Conservation (phyloP, 768 basidiomycete species). For the Mycena rosella region DNA sequence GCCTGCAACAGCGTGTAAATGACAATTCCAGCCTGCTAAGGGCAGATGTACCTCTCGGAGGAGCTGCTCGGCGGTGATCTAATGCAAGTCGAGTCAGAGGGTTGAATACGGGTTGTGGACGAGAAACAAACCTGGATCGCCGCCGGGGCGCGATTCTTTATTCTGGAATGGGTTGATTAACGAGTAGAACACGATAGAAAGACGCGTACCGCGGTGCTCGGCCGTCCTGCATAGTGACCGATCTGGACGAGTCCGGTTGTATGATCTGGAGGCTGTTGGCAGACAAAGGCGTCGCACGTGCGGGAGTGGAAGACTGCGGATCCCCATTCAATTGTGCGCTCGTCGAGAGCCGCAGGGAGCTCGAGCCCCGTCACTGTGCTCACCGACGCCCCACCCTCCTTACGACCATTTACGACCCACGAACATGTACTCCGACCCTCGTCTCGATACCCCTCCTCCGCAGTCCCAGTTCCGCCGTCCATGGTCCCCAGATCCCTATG, state of each 20-base stretch:
- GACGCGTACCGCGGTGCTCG: conserved; percentile 75
- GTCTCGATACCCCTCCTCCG: conserved; percentile 65
- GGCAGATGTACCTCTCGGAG: conserved; percentile 80
- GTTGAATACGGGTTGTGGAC: conserved; percentile 15
- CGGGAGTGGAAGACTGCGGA: background rate
- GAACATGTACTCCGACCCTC: conserved; percentile 57
- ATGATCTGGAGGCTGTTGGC: background rate
- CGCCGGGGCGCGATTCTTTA: conserved; percentile 97
- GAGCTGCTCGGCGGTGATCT: conserved; percentile 99
- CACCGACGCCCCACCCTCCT: conserved; percentile 11
- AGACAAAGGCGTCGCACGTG: conserved; percentile 6
- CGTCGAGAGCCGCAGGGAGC: conserved; percentile 11
- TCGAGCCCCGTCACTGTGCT: conserved; percentile 9
- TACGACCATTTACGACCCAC: conserved; percentile 35
- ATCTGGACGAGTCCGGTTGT: background rate
- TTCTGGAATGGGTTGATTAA: conserved; percentile 58
- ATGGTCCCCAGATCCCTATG: conserved; percentile 74
- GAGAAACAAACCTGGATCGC: conserved; percentile 80
- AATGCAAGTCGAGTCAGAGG: conserved; percentile 36
- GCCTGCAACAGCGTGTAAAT: conserved; percentile 63
- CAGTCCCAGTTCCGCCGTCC: conserved; percentile 69
- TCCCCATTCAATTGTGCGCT: conserved; percentile 1
- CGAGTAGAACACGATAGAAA: background rate
- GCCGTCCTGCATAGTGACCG: conserved; percentile 77
- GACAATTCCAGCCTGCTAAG: background rate